Base-by-base conservation (phyloP, 768 basidiomycete species). In the Candolleomyces aberdarensis region DNA sequence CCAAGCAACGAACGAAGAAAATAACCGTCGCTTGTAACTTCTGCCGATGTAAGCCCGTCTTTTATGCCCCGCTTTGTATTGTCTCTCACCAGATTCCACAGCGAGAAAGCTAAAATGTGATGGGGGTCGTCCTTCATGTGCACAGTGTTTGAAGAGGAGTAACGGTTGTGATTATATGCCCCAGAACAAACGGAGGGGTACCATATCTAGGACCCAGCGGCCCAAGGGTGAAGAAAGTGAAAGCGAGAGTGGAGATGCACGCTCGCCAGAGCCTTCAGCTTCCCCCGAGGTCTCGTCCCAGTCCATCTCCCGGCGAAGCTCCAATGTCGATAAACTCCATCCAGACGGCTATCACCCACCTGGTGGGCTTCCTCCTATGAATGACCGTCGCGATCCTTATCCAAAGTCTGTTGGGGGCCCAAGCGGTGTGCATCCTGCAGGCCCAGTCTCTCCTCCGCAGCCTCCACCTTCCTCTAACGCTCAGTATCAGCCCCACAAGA, bases 1-100 rank as follows among this genome's bases (percentile, higher is more conserved):
- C 80, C 63, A 87, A 88, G 65, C 84, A 84, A 65, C 82, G 89
- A 60, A 84, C 87, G 57, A 92, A 92, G 79, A 92, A 94, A 75
- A 93, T 93, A 57, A 91, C 88, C 20, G 91, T 93, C 49, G 92
- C 92, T 43, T 94, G 92, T 78, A 92, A 94, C 73, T 94, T 94
- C 72, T 94, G 92, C 77, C 88, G 92, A 63, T 92, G 92, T 92
- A 72, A 76, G 90, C 82, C 10, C 40, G 36, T 41, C 36, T 59
- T 63, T 20, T 43, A 46, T 29, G 56, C 62, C 60, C 26, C 58
- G 50, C 57, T 44, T 52, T 57, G 40, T 40, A 7, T 22, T 51
- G 48, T 32, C 59, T 31, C 65, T 61, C 29, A 67, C 68, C 47
- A 58, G 29, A 31, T 19, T 66, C 65, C 67, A 57, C 72, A 93